Percentiles rank a stretch among this genome's conserved stretches.
Conservation (phyloP, 2,329 filamentous ascomycete species). For the Dendryphion nanum region DNA sequence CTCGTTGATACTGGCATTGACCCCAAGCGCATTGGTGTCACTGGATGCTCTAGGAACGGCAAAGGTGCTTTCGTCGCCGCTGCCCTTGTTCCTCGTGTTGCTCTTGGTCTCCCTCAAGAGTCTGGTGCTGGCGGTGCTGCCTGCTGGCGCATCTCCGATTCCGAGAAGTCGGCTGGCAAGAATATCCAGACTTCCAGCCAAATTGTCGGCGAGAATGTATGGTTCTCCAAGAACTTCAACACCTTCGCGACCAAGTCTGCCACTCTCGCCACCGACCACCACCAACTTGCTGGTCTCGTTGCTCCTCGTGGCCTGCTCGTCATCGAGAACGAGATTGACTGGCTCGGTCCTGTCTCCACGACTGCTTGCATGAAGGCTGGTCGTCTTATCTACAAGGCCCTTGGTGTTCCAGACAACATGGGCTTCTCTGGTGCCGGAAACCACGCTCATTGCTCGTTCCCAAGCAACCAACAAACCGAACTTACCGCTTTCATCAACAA, state of each 20-base stretch:
- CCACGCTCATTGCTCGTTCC: slow-evolving; percentile 58
- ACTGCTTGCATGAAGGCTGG: slow-evolving; percentile 59
- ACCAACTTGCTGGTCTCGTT: slow-evolving; percentile 57
- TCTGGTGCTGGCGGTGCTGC: slow-evolving; percentile 61
- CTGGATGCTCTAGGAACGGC: slow-evolving; percentile 63
- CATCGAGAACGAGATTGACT: slow-evolving; percentile 59
- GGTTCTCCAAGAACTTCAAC: slow-evolving; percentile 60
- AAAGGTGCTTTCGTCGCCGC: slow-evolving; percentile 64
- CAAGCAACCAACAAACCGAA: slow-evolving; percentile 51
- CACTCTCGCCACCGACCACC: slow-evolving; percentile 56
- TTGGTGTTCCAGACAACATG: slow-evolving; percentile 55
- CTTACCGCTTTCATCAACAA: slow-evolving; percentile 57
- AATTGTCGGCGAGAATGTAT: slow-evolving; percentile 62
- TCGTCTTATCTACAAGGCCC: slow-evolving; percentile 54
- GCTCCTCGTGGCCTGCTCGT: slow-evolving; percentile 56
- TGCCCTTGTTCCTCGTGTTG: slow-evolving; percentile 58
- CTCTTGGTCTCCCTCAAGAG: slow-evolving; percentile 62
- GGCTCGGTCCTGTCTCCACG: slow-evolving; percentile 57
- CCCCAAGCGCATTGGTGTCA: slow-evolving; percentile 50
- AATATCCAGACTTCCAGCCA: slow-evolving; percentile 61
- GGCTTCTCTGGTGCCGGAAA: slow-evolving; percentile 57
- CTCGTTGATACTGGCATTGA: slow-evolving; percentile 48
- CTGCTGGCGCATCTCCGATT: slow-evolving; percentile 55
- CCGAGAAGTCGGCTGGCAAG: slow-evolving; percentile 51
- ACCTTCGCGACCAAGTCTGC: slow-evolving; percentile 48